Evolutionary conservation across 75 land plant genomes (phyloP).

Genomic region (Larix kaempferi): DNA sequence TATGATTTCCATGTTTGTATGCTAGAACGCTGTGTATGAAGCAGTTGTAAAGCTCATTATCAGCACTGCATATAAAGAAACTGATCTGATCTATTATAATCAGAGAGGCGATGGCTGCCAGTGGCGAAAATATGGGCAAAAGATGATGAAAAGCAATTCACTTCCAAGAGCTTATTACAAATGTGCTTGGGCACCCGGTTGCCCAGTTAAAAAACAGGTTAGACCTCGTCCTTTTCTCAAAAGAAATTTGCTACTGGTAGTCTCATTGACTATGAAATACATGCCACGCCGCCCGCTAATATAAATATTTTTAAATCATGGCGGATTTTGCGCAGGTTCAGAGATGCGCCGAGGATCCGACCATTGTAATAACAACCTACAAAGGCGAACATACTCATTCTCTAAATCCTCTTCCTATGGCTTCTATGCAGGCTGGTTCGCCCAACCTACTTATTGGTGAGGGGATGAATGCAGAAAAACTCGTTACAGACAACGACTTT

Average conservation of each 20-base stretch:
- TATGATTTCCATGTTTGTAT: too few relatives aligned
- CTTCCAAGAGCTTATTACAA: slow-evolving; percentile 18
- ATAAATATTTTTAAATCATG: too few relatives aligned
- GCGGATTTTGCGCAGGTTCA: not conserved
- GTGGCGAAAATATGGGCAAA: slow-evolving; percentile 31
- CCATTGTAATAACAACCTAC: not conserved
- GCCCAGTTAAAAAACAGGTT: slow-evolving; percentile 25
- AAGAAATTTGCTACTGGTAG: too few relatives aligned
- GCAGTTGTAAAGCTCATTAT: too few relatives aligned
- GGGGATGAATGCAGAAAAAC: not conserved
- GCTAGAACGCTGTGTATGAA: too few relatives aligned
- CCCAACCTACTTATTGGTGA: not conserved
- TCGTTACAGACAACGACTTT: not conserved
- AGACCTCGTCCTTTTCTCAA: too few relatives aligned
- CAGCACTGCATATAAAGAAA: too few relatives aligned
- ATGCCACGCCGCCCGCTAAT: too few relatives aligned
- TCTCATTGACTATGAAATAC: too few relatives aligned
- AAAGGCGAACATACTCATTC: slow-evolving; percentile 1
- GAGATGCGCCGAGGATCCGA: not conserved
- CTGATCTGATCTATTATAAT: not conserved
- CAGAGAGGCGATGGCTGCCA: slow-evolving; percentile 19
- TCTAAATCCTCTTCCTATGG: not conserved
- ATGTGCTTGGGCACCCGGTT: slow-evolving; percentile 14
- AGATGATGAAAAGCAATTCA: slow-evolving; percentile 15
- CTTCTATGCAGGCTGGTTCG: not conserved